Conservation (phyloP, 2,329 filamentous ascomycete species). For the Tolypocladium cylindrosporum region DNA sequence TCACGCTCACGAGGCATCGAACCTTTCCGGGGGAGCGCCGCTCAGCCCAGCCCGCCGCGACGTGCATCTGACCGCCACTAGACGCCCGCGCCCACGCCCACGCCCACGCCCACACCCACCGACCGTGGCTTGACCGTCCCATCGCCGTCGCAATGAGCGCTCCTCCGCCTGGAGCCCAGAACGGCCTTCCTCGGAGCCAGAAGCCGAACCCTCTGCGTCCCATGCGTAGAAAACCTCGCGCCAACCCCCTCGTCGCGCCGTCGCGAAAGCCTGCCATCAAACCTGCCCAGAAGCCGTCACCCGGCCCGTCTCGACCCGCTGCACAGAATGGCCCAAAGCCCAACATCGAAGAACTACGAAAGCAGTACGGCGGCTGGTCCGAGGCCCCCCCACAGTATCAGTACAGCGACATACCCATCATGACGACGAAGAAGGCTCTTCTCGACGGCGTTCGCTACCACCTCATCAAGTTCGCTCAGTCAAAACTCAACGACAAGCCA, state of each 20-base stretch:
- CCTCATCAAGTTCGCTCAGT: conserved; percentile 66
- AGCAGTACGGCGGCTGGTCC: conserved; percentile 48
- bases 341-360: conserved; percentile 31
- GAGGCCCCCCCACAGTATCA: conserved; percentile 34
- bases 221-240: conserved; percentile 26
- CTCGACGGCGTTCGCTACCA: conserved; percentile 77
- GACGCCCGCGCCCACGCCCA: not conserved
- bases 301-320: conserved; percentile 10
- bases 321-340: conserved; percentile 18
- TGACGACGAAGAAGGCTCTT: conserved; percentile 73
- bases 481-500: conserved; percentile 46
- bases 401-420: conserved; percentile 55
- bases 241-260: conserved; percentile 55
- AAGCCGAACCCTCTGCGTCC: conserved; percentile 28
- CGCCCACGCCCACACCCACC: not conserved
- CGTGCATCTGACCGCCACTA: not conserved
- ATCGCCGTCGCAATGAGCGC: conserved; percentile 30
- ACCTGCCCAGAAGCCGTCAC: conserved; percentile 8
- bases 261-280: conserved; percentile 33
- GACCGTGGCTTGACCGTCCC: not conserved
- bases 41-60: not conserved
- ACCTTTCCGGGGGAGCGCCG: not conserved
- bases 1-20: not conserved
- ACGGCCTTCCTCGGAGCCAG: conserved; percentile 18
- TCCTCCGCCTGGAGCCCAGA: conserved; percentile 24